Evolutionary conservation across 192 early-diverging fungal species (phyloP), one percentile per base, ranked within the genome.

Genomic region (Backusella macrospora): DNA sequence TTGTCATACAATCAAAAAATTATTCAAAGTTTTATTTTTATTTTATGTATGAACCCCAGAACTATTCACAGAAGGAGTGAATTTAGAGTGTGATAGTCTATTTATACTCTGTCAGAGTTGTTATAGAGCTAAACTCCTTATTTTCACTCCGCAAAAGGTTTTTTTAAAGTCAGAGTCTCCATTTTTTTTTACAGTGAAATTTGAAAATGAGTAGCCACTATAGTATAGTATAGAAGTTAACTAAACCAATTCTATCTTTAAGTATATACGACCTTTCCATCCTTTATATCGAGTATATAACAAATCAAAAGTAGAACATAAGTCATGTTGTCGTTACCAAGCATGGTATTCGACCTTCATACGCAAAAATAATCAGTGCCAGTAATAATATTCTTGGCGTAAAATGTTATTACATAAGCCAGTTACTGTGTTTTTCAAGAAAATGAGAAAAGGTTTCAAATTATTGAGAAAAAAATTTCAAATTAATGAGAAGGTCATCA

Each of bases 261-360:
- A 23, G 3, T n/a, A 59, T 26, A 3, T 59, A 59, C 26, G 9
- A 10, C 13, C 5, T 3, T 21, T 59, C 3, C 52, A 59, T 12
- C 21, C 23, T 59, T 59, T 59, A 18, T 59, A 9, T 26, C 26
- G 3, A 10, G 14, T 59, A 23, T 23, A 23, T 10, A 26, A 59
- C 52, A 2, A 23, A 26, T 23, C 18, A 23, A 26, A 23, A 26
- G 26, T 18, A 59, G 8, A 12, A 23, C 26, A 59, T 21, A 23
- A 23, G 18, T 21, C 52, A 59, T 23, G 68, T 52, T 5, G 72
- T 47, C 16, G 62, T 73, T 42, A 71, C 71, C 39, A 65, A 67
- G 34, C 16, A 43, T 13, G 72, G 77, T 29, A 10, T 78, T 1
- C 77, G 70, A 65, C 67, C 72, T 48, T 64, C 77, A 45, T 78